These are phyloP conservation scores for Penicillium ucsense DNA, from an alignment of 495 filamentous ascomycete genomes.

Conservation along the genomic window DNA sequence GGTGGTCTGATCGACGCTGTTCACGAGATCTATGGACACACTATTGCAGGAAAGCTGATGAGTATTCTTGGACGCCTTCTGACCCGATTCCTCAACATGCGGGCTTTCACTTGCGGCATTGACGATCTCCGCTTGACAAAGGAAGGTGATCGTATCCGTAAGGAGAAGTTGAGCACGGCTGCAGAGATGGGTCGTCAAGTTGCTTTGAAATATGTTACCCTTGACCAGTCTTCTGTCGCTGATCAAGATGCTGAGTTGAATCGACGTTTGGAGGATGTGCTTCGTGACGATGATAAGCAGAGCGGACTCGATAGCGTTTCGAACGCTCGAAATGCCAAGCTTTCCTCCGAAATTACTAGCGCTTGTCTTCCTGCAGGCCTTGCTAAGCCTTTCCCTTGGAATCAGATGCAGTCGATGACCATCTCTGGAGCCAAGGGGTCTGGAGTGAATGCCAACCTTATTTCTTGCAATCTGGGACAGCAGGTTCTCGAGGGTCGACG, in stretches of 20 bases:
- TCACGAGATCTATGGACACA: slow-evolving; percentile 88
- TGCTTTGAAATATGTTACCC: slow-evolving; percentile 84
- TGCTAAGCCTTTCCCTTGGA: slow-evolving; percentile 85
- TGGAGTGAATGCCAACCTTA: slow-evolving; percentile 88
- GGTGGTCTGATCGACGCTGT: slow-evolving; percentile 88
- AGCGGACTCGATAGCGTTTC: slow-evolving; percentile 76
- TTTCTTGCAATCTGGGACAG: slow-evolving; percentile 95
- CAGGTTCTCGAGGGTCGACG: slow-evolving; percentile 91
- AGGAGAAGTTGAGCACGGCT: slow-evolving; percentile 58
- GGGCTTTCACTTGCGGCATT: slow-evolving; percentile 94
- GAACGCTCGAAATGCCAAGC: slow-evolving; percentile 55
- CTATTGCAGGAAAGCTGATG: slow-evolving; percentile 71
- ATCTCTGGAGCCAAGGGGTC: slow-evolving; percentile 92
- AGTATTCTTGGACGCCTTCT: slow-evolving; percentile 82
- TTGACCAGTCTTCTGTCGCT: slow-evolving; percentile 50
- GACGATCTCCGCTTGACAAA: slow-evolving; percentile 85
- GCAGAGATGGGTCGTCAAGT: slow-evolving; percentile 69
- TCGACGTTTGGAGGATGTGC: slow-evolving; percentile 74
- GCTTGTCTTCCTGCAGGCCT: slow-evolving; percentile 74
- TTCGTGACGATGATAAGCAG: slow-evolving; percentile 85
- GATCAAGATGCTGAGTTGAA: slow-evolving; percentile 60
- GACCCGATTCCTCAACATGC: slow-evolving; percentile 83
- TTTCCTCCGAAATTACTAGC: slow-evolving; percentile 72
- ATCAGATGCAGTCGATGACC: slow-evolving; percentile 99
- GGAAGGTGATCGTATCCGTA: slow-evolving; percentile 64